Base-by-base conservation (phyloP, 1,284 basidiomycete species). In the Austroboletus niveus region DNA sequence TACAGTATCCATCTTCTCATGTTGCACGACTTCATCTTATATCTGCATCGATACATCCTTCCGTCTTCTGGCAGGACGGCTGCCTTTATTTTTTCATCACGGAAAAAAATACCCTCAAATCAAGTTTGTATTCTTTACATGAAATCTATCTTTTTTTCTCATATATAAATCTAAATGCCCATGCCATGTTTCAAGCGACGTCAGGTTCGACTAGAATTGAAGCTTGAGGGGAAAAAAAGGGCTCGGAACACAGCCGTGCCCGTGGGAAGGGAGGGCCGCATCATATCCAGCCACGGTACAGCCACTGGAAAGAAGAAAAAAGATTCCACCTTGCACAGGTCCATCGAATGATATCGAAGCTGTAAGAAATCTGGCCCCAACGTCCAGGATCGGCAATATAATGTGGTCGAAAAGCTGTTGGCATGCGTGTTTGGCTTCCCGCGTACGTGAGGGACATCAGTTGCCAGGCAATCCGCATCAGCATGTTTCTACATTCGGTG, bases 381-480 rank as follows among this genome's bases (percentile, higher is more conserved):
- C 17, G 17, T 20, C 36, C 15, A 8, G 22, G 38, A 40, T 40
- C 38, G 38, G 38, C 38, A 40, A 15, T 15, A n/a, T 20, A 38
- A 17, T 36, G 35, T 40, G 20, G 20, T 40, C 38, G 20, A 40
- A 38, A 15, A 20, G 34, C 15, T 36, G 35, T 36, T n/a, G 35
- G 17, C 35, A 36, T 36, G n/a, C 14, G 8, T 40, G 10, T 22
- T 40, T 22, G 17, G 38, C 9, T 40, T 20, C 9, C 17, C 20
- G 44, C 29, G 51, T 60, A 63, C 51, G 62, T 60, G 47, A 61
- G 32, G 27, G 14, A 8, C 7, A 12, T 6, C 32, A 30, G 61
- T 63, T 67, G 60, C 61, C 49, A 59, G 55, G 63, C 62, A 54
- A 66, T 63, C 30, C 34, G 20, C 55, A 63, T 63, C 61, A 66